phyloP scores from a whole-genome alignment of 257 asterid genomes.

The Primulina huaijiensis region DNA sequence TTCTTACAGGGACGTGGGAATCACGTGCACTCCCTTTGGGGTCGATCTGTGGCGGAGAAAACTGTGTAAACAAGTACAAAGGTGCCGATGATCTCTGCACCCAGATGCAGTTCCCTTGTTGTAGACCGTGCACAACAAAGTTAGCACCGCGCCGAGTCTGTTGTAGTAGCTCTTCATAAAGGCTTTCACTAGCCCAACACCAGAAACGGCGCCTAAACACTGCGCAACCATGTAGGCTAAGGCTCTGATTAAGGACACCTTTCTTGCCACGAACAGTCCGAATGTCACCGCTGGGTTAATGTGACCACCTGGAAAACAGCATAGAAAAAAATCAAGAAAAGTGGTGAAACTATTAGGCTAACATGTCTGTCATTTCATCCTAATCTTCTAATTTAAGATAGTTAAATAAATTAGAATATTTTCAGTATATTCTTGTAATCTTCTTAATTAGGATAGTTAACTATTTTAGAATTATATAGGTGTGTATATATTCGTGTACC shows the following conservation, averaged over 20 bases:
- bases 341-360: too few relatives aligned
- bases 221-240: constrained; percentile 72
- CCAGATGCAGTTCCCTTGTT: constrained; percentile 79
- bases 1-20: constrained; percentile 86
- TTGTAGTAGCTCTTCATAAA: constrained; percentile 67
- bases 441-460: too few relatives aligned
- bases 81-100: constrained; percentile 94
- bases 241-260: constrained; percentile 80
- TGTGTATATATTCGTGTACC: too few relatives aligned
- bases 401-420: too few relatives aligned
- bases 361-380: too few relatives aligned
- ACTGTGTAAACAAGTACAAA: too few relatives aligned
- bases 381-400: too few relatives aligned
- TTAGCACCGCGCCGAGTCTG: constrained; percentile 69
- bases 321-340: not conserved
- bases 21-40: constrained; percentile 96
- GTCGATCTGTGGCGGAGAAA: constrained; percentile 94
- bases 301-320: constrained; percentile 53
- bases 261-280: constrained; percentile 79
- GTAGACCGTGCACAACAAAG: constrained; percentile 54
- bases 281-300: constrained; percentile 90
- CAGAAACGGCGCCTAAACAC: constrained; percentile 82
- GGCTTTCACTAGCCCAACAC: constrained; percentile 90
- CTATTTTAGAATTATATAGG: too few relatives aligned
- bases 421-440: too few relatives aligned